phyloP scores from a whole-genome alignment of 768 basidiomycete genomes.

The Sporobolomyces roseus region DNA sequence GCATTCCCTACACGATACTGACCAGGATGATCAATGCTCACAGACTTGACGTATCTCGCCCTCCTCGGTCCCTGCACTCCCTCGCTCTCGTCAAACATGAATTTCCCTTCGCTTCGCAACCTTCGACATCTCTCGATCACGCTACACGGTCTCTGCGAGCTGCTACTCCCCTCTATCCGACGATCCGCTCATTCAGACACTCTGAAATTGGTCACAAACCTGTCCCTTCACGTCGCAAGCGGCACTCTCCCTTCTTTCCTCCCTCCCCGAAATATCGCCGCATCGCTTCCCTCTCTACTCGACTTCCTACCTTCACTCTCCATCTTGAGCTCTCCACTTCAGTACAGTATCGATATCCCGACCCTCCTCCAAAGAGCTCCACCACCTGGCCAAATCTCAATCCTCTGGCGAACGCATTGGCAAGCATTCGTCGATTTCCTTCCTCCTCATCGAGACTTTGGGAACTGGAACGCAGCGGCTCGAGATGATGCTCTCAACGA shows the following conservation, averaged over 20 bases:
- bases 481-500: too few species aligned
- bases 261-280: background rate
- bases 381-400: too few species aligned
- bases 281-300: background rate
- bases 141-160: background rate
- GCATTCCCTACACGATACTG: too few species aligned
- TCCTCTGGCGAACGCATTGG: slow-evolving; percentile 4
- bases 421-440: slow-evolving; percentile 7
- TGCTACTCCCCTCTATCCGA: too few species aligned
- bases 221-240: background rate
- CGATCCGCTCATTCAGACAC: too few species aligned
- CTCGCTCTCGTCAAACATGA: background rate
- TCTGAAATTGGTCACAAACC: background rate
- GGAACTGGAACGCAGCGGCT: too few species aligned
- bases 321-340: background rate
- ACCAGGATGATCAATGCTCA: background rate
- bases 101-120: background rate
- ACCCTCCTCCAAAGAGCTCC: background rate
- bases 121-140: background rate
- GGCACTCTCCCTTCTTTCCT: background rate
- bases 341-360: background rate
- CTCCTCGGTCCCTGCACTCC: slow-evolving; percentile 5
- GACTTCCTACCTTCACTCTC: background rate
- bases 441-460: background rate
- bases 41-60: background rate